Evolutionary conservation across 331 rosid genomes (phyloP).

Genomic region (Pyracantha coccinea): DNA sequence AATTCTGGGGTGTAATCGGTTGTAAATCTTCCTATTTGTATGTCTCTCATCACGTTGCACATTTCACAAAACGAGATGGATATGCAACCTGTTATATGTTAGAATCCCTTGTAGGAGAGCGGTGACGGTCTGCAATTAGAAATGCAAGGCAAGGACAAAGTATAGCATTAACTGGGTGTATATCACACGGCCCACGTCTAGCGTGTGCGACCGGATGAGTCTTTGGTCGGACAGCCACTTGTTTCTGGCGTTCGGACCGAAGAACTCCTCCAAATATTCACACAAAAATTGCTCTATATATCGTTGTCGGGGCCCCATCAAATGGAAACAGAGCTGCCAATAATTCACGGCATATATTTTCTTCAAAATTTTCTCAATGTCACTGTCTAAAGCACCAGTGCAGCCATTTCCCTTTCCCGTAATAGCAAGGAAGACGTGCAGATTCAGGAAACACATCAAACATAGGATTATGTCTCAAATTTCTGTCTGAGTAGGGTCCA

Average conservation of each 20-base stretch:
- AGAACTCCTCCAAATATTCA: not conserved
- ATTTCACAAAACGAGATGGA: not conserved
- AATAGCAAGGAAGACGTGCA: not conserved
- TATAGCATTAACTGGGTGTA: not conserved
- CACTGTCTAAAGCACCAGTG: not conserved
- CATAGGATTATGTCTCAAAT: not conserved
- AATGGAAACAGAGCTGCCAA: slow-evolving; percentile 21
- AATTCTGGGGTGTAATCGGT: not conserved
- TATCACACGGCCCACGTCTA: not conserved
- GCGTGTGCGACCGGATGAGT: not conserved
- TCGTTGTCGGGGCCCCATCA: not conserved
- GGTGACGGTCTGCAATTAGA: too few relatives aligned
- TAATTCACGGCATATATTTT: slow-evolving; percentile 36
- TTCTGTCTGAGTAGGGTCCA: not conserved
- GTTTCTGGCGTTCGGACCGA: not conserved
- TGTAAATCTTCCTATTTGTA: not conserved
- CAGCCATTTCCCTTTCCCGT: slow-evolving; percentile 7
- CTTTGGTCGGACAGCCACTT: not conserved
- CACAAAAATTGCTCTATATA: not conserved
- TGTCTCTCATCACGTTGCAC: not conserved
- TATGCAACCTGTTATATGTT: not conserved
- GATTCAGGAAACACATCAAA: not conserved
- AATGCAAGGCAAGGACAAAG: not conserved
- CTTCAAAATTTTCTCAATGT: not conserved
- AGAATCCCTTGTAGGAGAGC: too few relatives aligned